Evolutionary conservation across 352 stramenopile species (phyloP).

Genomic region (Globisporangium emineosum): DNA sequence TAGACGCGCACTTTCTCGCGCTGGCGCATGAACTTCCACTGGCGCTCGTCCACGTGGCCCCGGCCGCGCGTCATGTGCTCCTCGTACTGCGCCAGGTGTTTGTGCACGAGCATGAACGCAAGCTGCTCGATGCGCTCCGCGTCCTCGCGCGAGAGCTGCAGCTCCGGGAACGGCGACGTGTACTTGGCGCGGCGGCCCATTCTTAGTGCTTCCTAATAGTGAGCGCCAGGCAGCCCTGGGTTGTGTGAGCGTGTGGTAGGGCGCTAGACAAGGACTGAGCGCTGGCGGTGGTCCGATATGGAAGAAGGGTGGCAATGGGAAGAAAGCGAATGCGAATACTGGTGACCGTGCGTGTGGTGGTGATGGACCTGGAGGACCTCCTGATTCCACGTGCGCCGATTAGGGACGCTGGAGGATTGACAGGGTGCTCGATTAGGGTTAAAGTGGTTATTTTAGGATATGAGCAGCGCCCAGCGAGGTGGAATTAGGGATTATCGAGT

Average conservation of each 20-base stretch:
- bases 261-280: not conserved
- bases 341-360: not conserved
- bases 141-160: slow-evolving; percentile 24
- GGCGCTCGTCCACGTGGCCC: slow-evolving; percentile 20
- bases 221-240: too few species aligned
- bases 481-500: not conserved
- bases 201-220: too few species aligned
- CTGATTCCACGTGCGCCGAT: not conserved
- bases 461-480: too few species aligned
- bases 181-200: slow-evolving; percentile 15
- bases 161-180: slow-evolving; percentile 26
- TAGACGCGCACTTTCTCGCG: slow-evolving; percentile 34
- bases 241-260: too few species aligned
- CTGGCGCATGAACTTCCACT: slow-evolving; percentile 41
- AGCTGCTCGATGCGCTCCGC: slow-evolving; percentile 28
- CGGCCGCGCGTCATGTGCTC: slow-evolving; percentile 22
- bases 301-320: not conserved
- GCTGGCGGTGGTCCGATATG: not conserved
- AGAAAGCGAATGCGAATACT: too few species aligned
- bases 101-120: slow-evolving; percentile 26
- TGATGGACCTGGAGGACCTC: not conserved
- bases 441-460: not conserved
- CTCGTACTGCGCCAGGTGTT: slow-evolving; percentile 31
- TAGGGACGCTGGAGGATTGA: not conserved
- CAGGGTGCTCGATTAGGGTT: not conserved